A percentile compares a stretch with the other conserved stretches of the same genome.
These are phyloP conservation scores for Aurantiochytrium sp. DNA, from an alignment of 108 stramenopile genomes.

Conservation along the genomic window DNA sequence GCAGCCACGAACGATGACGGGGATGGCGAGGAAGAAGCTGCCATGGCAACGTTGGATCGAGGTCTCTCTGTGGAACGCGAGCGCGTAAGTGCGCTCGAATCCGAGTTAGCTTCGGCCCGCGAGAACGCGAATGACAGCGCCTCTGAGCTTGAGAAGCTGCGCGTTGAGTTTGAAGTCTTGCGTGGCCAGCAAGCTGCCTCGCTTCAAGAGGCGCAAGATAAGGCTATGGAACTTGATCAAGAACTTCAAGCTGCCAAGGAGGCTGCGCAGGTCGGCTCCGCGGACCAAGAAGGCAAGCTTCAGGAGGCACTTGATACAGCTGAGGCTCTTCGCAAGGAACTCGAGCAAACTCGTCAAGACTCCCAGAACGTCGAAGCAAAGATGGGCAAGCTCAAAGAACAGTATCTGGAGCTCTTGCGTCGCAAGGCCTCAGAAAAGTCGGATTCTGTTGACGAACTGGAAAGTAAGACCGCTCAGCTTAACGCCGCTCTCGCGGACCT, in stretches of 20 bases:
- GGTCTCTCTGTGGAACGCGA: background rate
- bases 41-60: background rate
- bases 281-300: background rate
- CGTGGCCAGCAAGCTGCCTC: background rate
- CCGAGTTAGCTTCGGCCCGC: background rate
- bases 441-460: background rate
- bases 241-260: background rate
- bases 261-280: background rate
- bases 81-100: background rate
- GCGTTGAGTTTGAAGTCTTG: background rate
- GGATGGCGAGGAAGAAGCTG: background rate
- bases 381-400: background rate
- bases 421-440: background rate
- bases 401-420: background rate
- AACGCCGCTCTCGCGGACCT: background rate
- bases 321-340: background rate
- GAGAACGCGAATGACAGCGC: background rate
- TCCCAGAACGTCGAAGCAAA: background rate
- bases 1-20: background rate
- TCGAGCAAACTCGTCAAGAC: background rate
- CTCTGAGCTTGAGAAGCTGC: background rate
- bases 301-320: background rate
- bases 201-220: background rate
- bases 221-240: background rate
- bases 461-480: background rate